These are phyloP conservation scores for Kalmusia sp. DNA, from an alignment of 2,329 filamentous ascomycete genomes.

Conservation along the genomic window DNA sequence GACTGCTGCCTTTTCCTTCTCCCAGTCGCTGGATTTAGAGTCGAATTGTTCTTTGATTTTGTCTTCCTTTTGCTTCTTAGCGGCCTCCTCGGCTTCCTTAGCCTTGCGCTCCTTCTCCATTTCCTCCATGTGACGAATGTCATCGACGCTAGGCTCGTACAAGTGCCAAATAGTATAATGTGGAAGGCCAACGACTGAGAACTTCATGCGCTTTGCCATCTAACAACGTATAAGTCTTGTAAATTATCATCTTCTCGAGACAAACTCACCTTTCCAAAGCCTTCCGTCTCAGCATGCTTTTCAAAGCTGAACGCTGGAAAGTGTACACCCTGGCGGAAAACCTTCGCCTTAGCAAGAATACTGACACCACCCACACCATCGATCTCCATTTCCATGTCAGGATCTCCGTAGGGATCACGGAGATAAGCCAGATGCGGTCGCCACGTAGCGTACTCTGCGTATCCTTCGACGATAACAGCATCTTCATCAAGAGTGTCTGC, in stretches of 20 bases:
- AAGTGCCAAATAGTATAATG: constrained; percentile 99
- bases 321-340: constrained; percentile 93
- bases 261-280: constrained; percentile 86
- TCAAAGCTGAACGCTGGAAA: constrained; percentile 99
- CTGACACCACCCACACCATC: constrained; percentile 97
- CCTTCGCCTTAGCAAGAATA: constrained; percentile 93
- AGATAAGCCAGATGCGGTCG: constrained; percentile 95
- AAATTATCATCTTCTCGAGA: not conserved
- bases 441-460: constrained; percentile 99
- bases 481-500: constrained; percentile 97
- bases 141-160: constrained; percentile 98
- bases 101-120: constrained; percentile 89
- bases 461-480: constrained; percentile 97
- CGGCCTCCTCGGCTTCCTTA: constrained; percentile 80
- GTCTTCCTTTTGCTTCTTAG: constrained; percentile 73
- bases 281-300: constrained; percentile 97
- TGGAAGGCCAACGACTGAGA: constrained; percentile 91
- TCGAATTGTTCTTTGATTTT: constrained; percentile 84
- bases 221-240: constrained; percentile 51
- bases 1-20: constrained; percentile 85
- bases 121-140: constrained; percentile 97
- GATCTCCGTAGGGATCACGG: constrained; percentile 94
- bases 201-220: constrained; percentile 98
- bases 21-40: constrained; percentile 80
- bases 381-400: constrained; percentile 99